These are phyloP conservation scores for Tuber aestivum DNA, from an alignment of 495 filamentous ascomycete genomes.

Conservation along the genomic window DNA sequence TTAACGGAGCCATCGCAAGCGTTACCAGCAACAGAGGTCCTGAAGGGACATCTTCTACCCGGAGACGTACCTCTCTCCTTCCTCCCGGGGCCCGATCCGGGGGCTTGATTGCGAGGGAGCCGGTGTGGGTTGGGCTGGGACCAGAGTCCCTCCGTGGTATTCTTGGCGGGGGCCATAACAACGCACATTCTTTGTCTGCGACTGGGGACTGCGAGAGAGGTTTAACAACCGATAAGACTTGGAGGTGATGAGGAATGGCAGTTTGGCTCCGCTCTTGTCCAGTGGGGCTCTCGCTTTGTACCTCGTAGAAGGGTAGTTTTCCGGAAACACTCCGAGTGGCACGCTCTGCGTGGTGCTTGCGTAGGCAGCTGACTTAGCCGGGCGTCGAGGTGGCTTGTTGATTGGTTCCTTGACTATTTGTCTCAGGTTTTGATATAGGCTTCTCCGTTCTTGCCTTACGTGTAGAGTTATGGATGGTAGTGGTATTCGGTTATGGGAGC, in stretches of 20 bases:
- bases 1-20: not conserved
- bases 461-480: no score
- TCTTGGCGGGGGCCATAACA: not conserved
- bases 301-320: not conserved
- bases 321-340: not conserved
- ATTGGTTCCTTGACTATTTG: not conserved
- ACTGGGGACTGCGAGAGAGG: not conserved
- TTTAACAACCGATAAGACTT: not conserved
- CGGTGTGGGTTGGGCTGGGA: not conserved
- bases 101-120: not conserved
- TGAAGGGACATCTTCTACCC: not conserved
- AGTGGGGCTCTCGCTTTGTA: not conserved
- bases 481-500: not conserved
- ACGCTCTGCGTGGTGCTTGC: not conserved
- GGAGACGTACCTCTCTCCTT: rapidly evolving
- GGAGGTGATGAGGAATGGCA: not conserved
- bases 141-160: not conserved
- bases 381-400: not conserved
- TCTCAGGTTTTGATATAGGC: not conserved
- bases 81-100: not conserved
- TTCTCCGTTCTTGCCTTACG: not conserved
- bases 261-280: not conserved
- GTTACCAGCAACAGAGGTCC: not conserved
- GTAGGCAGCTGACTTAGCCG: not conserved
- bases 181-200: not conserved